Percentiles rank a stretch among this genome's conserved stretches.
Conservation (phyloP, 345 rosid genomes). For the Lumnitzera littorea region DNA sequence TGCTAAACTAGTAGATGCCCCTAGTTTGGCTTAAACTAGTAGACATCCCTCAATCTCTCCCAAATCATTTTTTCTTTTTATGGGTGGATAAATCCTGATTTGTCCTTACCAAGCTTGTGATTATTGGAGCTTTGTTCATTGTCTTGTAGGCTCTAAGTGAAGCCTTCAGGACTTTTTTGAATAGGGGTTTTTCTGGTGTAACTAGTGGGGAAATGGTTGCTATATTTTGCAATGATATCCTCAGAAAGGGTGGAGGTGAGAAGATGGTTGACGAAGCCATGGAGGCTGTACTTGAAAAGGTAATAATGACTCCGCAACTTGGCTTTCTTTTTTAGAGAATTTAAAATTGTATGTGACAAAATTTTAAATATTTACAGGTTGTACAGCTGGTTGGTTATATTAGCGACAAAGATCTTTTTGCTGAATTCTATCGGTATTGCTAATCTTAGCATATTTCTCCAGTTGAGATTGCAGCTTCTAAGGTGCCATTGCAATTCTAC, state of each 20-base stretch:
- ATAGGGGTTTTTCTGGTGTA: conserved; percentile 23
- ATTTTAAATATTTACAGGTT: conserved; percentile 44
- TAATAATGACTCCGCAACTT: background rate
- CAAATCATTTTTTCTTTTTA: too few relatives aligned
- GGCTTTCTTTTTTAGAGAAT: background rate
- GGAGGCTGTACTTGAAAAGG: conserved; percentile 35
- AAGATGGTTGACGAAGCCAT: conserved; percentile 37
- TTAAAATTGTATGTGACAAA: background rate
- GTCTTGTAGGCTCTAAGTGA: conserved; percentile 25
- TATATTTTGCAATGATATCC: conserved; percentile 31
- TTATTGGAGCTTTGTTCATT: background rate
- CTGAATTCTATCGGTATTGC: conserved; percentile 40
- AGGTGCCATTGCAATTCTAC: background rate
- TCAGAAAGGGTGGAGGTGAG: conserved; percentile 31
- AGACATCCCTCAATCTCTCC: too few relatives aligned
- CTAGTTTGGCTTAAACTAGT: too few relatives aligned
- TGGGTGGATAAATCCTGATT: too few relatives aligned
- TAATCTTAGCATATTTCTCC: background rate
- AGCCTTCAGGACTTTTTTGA: conserved; percentile 33
- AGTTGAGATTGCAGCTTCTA: background rate
- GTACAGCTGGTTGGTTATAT: conserved; percentile 29
- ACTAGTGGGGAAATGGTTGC: conserved; percentile 32
- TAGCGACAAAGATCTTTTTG: conserved; percentile 27
- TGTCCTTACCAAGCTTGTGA: too few relatives aligned
- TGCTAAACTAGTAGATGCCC: background rate